Percentiles rank a stretch among this genome's conserved stretches.
phyloP scores from a whole-genome alignment of 768 basidiomycete genomes.

The Russula olivacea region DNA sequence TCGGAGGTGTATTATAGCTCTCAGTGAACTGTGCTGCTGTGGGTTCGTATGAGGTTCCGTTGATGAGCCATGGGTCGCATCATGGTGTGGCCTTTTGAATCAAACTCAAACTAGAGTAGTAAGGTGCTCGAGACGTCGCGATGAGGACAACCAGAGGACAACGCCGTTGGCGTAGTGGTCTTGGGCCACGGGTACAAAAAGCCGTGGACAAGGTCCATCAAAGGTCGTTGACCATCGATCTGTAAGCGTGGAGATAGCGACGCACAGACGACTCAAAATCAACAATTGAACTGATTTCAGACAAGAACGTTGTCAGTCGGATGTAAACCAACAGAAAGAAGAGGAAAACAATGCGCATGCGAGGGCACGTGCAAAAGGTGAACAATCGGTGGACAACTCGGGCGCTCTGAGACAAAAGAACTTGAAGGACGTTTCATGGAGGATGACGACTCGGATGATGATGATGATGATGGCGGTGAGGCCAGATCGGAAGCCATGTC shows the following conservation, averaged over 20 bases:
- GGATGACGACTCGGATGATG: too few species aligned
- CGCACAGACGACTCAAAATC: not conserved
- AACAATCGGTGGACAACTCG: not conserved
- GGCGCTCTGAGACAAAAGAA: too few species aligned
- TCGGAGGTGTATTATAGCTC: not conserved
- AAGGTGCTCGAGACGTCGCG: conserved; percentile 4
- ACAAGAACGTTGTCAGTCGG: not conserved
- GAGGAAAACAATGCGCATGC: too few species aligned
- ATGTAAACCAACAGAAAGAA: too few species aligned
- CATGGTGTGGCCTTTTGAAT: conserved; percentile 5
- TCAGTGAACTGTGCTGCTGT: not conserved
- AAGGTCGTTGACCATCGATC: not conserved
- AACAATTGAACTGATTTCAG: not conserved
- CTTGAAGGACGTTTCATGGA: too few species aligned
- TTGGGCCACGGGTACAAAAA: not conserved
- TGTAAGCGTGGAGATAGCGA: not conserved
- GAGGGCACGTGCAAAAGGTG: not conserved
- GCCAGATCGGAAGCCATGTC: too few species aligned
- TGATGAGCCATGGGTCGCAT: not conserved
- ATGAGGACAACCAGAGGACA: not conserved
- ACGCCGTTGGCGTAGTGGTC: not conserved
- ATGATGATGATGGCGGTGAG: too few species aligned
- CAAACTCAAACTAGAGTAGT: not conserved
- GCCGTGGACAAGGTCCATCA: not conserved
- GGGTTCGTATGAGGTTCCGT: not conserved